Evolutionary conservation across 139 green algal genomes (phyloP).

Genomic region (Edaphochlamys debaryana): DNA sequence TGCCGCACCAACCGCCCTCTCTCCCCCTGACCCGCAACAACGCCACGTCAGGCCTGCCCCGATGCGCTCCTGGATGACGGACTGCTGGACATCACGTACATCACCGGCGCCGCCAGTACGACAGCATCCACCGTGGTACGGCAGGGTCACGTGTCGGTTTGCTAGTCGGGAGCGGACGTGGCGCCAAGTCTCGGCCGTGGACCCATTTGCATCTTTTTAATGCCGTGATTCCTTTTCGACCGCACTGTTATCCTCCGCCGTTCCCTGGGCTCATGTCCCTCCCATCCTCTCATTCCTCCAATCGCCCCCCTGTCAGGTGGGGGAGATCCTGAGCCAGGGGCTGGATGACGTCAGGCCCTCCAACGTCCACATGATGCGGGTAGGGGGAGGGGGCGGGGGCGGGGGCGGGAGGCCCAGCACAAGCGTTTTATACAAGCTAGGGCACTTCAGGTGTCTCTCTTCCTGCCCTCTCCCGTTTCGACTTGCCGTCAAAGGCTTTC

Average conservation of each 20-base stretch:
- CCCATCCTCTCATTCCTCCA: neutral
- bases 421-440: too few species aligned
- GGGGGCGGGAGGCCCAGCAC: too few species aligned
- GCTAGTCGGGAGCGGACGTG: neutral
- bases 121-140: conserved; percentile 2
- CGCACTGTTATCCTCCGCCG: too few species aligned
- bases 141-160: neutral
- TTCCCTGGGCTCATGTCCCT: too few species aligned
- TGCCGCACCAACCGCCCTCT: too few species aligned
- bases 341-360: conserved; percentile 14
- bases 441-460: too few species aligned
- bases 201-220: too few species aligned
- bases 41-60: conserved; percentile 41
- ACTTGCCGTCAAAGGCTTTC: too few species aligned
- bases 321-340: conserved; percentile 33
- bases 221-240: too few species aligned
- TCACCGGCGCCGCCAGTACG: conserved; percentile 26
- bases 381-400: too few species aligned
- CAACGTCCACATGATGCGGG: conserved; percentile 50
- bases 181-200: neutral
- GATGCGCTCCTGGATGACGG: conserved; percentile 66
- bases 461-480: too few species aligned
- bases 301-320: conserved; percentile 15
- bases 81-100: conserved; percentile 58
- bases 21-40: neutral